Evolutionary conservation across 1,284 basidiomycete genomes (phyloP).

Genomic region (Ceratobasidium theobromae): DNA sequence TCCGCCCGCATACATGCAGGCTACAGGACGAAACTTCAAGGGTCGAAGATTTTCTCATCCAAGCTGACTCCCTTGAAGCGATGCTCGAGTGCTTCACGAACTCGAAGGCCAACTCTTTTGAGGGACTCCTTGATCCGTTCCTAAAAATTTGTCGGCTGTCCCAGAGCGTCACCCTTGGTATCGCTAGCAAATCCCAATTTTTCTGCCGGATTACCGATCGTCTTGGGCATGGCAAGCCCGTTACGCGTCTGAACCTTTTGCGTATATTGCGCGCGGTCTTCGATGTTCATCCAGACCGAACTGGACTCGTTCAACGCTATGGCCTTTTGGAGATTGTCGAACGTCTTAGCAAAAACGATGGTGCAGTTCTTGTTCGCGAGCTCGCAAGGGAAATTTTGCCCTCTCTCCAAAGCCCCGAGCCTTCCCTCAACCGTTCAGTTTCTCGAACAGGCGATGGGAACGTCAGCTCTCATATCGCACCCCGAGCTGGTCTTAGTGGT

Average conservation of each 20-base stretch:
- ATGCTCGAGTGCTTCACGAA: constrained; percentile 83
- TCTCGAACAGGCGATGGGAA: constrained; percentile 5
- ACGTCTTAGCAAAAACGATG: constrained; percentile 76
- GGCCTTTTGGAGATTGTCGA: constrained; percentile 76
- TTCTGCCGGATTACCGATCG: constrained; percentile 86
- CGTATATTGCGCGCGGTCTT: constrained; percentile 83
- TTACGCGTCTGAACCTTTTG: constrained; percentile 87
- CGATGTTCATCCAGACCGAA: constrained; percentile 86
- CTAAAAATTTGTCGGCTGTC: constrained; percentile 88
- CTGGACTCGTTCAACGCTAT: constrained; percentile 75
- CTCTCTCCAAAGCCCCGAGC: constrained; percentile 46
- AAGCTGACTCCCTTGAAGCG: constrained; percentile 65
- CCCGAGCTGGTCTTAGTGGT: constrained; percentile 13
- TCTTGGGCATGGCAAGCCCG: constrained; percentile 75
- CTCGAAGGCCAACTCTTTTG: constrained; percentile 90
- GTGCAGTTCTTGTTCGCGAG: constrained; percentile 87
- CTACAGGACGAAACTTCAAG: constrained; percentile 92
- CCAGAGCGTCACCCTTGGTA: constrained; percentile 66
- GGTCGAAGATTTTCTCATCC: constrained; percentile 85
- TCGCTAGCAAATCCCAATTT: constrained; percentile 75
- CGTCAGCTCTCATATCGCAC: constrained; percentile 14
- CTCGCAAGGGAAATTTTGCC: constrained; percentile 81
- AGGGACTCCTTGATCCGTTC: constrained; percentile 90
- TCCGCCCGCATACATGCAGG: constrained; percentile 49
- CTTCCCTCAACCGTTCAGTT: background rate